Conservation (phyloP, 345 rosid species). For the Brassica nigra region DNA sequence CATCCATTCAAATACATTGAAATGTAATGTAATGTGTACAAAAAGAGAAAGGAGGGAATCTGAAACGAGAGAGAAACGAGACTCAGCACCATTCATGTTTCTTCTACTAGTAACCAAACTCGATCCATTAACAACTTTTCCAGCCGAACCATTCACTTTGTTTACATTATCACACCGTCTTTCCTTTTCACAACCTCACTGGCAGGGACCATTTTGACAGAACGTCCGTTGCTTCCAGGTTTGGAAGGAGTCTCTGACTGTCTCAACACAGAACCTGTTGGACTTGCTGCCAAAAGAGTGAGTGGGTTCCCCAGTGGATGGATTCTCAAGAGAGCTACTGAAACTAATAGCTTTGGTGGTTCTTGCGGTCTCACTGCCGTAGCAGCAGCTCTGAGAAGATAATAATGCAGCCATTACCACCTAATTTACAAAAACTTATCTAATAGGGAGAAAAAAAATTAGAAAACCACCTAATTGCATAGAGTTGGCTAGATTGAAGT, state of each 20-base stretch:
- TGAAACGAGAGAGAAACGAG: slow-evolving; percentile 42
- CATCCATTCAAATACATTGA: not conserved
- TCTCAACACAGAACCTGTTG: slow-evolving; percentile 48
- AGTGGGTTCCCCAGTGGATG: slow-evolving; percentile 28
- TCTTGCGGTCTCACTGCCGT: slow-evolving; percentile 47
- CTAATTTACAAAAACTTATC: slow-evolving; percentile 12
- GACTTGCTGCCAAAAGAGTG: slow-evolving; percentile 31
- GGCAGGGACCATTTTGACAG: slow-evolving; percentile 77
- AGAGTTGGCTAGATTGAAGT: too few species aligned
- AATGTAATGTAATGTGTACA: not conserved
- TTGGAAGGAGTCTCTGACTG: slow-evolving; percentile 58
- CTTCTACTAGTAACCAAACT: slow-evolving; percentile 41
- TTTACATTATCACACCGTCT: slow-evolving; percentile 47
- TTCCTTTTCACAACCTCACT: slow-evolving; percentile 65
- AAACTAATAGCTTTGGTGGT: slow-evolving; percentile 53
- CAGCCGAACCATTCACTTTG: slow-evolving; percentile 58
- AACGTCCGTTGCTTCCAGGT: slow-evolving; percentile 58
- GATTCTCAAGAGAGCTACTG: slow-evolving; percentile 54
- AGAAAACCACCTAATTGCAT: too few species aligned
- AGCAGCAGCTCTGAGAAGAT: slow-evolving; percentile 81
- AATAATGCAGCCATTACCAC: slow-evolving; percentile 68
- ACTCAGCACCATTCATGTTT: slow-evolving; percentile 33
- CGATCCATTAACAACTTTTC: slow-evolving; percentile 58
- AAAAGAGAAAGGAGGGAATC: slow-evolving; percentile 33
- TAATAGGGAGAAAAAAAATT: not conserved